Evolutionary conservation across 2,329 filamentous ascomycete species (phyloP).

Genomic region (Onygenales sp.): DNA sequence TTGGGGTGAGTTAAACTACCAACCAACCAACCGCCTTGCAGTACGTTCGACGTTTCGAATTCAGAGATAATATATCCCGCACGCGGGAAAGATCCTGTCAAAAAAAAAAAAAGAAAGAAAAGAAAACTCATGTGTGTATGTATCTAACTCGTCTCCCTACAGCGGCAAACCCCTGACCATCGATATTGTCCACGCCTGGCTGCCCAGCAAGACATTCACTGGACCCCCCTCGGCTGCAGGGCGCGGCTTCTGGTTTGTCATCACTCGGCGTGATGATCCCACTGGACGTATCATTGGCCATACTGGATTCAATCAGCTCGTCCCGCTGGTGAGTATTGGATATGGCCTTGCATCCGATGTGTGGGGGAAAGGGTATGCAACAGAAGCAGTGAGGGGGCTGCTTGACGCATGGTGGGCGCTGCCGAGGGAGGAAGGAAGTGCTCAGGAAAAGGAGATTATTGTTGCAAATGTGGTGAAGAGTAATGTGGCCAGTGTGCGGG

Average conservation of each 20-base stretch:
- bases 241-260: conserved; percentile 3
- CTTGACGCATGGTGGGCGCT: conserved; percentile 9
- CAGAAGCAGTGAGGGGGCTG: conserved; percentile 7
- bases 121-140: background rate
- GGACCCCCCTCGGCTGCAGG: conserved; percentile 2
- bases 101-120: too few relatives aligned
- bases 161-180: background rate
- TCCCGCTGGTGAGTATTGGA: conserved; percentile 7
- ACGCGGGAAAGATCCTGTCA: too few relatives aligned
- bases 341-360: conserved; percentile 5
- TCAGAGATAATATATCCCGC: too few relatives aligned
- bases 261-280: conserved; percentile 4
- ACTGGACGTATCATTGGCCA: conserved; percentile 4
- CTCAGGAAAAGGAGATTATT: conserved; percentile 3
- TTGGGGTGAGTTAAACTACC: background rate
- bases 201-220: conserved; percentile 4
- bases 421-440: background rate
- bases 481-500: conserved; percentile 6
- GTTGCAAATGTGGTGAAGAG: conserved; percentile 6
- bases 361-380: conserved; percentile 9
- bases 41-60: too few relatives aligned
- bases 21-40: too few relatives aligned
- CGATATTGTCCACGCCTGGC: conserved; percentile 3
- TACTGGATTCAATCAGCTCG: conserved; percentile 7
- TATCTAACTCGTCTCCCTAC: background rate